These are phyloP conservation scores for Fusarium algeriense DNA, from an alignment of 2,329 filamentous ascomycete genomes.

Conservation along the genomic window DNA sequence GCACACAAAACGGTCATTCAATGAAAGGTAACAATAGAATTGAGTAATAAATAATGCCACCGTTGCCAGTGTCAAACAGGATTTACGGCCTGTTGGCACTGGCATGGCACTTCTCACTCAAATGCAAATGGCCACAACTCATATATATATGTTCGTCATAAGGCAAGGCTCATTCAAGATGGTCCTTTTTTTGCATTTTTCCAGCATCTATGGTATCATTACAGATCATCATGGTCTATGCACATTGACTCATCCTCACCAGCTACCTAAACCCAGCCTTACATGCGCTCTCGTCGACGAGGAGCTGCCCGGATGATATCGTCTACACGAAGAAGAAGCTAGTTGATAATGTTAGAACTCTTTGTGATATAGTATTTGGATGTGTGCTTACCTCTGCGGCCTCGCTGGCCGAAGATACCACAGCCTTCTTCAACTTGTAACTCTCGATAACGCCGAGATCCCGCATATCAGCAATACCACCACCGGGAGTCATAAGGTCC, in stretches of 20 bases:
- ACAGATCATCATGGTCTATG: constrained; percentile 53
- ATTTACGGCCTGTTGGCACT: constrained; percentile 14
- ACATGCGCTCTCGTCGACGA: constrained; percentile 63
- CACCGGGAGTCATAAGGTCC: constrained; percentile 88
- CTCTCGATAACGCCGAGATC: constrained; percentile 96
- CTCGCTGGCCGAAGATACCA: constrained; percentile 95
- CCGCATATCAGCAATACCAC: constrained; percentile 94
- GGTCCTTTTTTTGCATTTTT: constrained; percentile 47
- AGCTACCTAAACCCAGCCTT: constrained; percentile 39
- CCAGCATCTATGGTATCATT: constrained; percentile 55
- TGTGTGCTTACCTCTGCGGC: constrained; percentile 83
- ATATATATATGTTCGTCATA: constrained; percentile 21
- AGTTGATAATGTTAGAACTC: constrained; percentile 39
- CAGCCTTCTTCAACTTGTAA: constrained; percentile 98
- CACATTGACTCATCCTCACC: constrained; percentile 43
- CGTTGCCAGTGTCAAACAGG: background rate
- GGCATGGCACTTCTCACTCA: constrained; percentile 14
- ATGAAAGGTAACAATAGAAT: background rate
- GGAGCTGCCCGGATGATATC: constrained; percentile 97
- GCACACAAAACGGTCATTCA: background rate
- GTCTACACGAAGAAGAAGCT: constrained; percentile 93
- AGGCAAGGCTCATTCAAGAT: constrained; percentile 42
- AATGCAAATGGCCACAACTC: background rate
- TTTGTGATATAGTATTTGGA: background rate
- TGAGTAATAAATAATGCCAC: background rate